phyloP scores from a whole-genome alignment of 305 asterid species.

The Fraxinus ornus region DNA sequence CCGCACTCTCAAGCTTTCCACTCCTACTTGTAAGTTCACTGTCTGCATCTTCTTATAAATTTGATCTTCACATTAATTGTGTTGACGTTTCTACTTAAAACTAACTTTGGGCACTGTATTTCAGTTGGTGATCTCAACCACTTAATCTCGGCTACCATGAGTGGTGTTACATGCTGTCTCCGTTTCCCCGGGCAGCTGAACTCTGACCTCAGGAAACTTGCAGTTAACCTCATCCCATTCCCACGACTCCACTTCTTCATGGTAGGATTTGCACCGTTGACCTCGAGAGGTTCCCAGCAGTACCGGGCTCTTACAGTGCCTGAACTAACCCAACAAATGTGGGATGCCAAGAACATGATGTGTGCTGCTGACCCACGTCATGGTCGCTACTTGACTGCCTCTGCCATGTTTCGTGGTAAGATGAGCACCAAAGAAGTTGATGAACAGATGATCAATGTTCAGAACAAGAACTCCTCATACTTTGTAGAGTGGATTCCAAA shows the following conservation, averaged over 20 bases:
- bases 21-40: slow-evolving; percentile 39
- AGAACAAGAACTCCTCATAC: slow-evolving; percentile 42
- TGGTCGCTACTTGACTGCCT: slow-evolving; percentile 36
- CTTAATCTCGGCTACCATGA: slow-evolving; percentile 46
- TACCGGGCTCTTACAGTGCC: slow-evolving; percentile 41
- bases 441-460: slow-evolving; percentile 46
- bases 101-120: slow-evolving; percentile 2
- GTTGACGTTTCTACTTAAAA: neutral
- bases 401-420: slow-evolving; percentile 40
- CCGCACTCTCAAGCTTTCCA: slow-evolving; percentile 48
- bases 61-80: neutral
- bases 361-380: slow-evolving; percentile 38
- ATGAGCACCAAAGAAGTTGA: slow-evolving; percentile 45
- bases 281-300: slow-evolving; percentile 44
- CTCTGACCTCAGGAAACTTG: slow-evolving; percentile 48
- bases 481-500: slow-evolving; percentile 48
- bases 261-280: slow-evolving; percentile 49
- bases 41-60: neutral
- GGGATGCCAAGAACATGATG: slow-evolving; percentile 43
- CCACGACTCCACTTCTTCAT: slow-evolving; percentile 49
- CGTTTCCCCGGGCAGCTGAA: slow-evolving; percentile 49
- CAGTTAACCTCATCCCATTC: slow-evolving; percentile 46
- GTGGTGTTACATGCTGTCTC: slow-evolving; percentile 49
- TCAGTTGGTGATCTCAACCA: slow-evolving; percentile 54
- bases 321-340: slow-evolving; percentile 42